A percentile compares a stretch with the other conserved stretches of the same genome.
Conservation (phyloP, 768 basidiomycete genomes). For the Botryobasidium botryosum region DNA sequence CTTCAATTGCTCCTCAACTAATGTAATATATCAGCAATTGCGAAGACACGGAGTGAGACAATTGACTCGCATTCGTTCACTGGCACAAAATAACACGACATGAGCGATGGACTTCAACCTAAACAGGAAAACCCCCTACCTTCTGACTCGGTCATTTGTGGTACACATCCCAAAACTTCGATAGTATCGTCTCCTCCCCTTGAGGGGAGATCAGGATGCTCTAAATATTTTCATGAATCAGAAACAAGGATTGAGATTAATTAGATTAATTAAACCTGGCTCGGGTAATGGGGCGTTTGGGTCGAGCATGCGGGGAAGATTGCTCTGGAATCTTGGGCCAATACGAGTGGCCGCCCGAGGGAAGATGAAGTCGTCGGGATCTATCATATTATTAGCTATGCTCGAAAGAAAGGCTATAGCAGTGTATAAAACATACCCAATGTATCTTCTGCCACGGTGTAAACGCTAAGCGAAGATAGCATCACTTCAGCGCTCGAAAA, state of each 20-base stretch:
- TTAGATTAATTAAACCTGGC: background rate
- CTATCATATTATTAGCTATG: constrained; percentile 35
- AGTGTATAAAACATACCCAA: constrained; percentile 38
- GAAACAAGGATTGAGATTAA: too few relatives aligned
- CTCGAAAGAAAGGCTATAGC: constrained; percentile 14
- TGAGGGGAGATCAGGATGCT: constrained; percentile 27
- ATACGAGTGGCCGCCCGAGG: constrained; percentile 85
- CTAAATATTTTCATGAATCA: constrained; percentile 1
- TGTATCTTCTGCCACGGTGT: constrained; percentile 85
- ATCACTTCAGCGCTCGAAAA: background rate
- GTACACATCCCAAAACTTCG: constrained; percentile 50
- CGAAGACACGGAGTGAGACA: background rate
- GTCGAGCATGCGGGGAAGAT: constrained; percentile 27
- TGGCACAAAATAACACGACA: constrained; percentile 17
- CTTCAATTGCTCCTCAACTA: constrained; percentile 40
- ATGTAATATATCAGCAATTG: constrained; percentile 34
- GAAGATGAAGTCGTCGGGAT: constrained; percentile 93
- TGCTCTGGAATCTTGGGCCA: constrained; percentile 70
- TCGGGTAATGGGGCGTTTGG: constrained; percentile 17
- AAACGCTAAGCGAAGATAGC: constrained; percentile 35
- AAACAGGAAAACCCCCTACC: constrained; percentile 28
- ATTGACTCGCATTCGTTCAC: constrained; percentile 37
- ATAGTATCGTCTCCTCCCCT: constrained; percentile 57
- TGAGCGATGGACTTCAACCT: background rate
- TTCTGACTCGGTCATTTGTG: constrained; percentile 47